Conservation (phyloP, 148 eudicot genomes). For the Persicaria tinctoria region DNA sequence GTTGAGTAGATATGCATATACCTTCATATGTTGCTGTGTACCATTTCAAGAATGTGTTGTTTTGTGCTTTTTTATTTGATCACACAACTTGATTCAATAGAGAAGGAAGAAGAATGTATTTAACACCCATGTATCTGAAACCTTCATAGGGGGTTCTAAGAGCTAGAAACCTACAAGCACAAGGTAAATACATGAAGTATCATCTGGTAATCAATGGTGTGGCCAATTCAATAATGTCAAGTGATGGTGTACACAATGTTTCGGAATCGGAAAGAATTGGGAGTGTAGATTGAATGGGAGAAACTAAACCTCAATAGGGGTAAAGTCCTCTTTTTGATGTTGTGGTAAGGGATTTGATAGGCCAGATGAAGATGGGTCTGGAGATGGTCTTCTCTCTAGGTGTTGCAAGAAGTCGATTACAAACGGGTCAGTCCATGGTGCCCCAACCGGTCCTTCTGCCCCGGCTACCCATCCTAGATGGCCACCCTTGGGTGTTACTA, state of each 20-base stretch:
- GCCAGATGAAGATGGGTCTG: constrained; percentile 16
- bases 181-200: background rate
- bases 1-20: no score
- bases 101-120: background rate
- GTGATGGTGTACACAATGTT: background rate
- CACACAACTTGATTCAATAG: background rate
- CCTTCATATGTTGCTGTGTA: no score
- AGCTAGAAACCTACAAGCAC: background rate
- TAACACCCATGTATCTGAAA: background rate
- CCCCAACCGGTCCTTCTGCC: constrained; percentile 60
- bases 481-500: constrained; percentile 92
- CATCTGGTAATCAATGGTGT: background rate
- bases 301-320: constrained; percentile 30
- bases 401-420: constrained; percentile 82
- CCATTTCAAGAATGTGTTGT: no score
- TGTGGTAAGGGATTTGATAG: constrained; percentile 1
- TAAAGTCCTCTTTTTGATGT: constrained; percentile 18
- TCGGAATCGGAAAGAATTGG: background rate
- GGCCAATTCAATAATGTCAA: background rate
- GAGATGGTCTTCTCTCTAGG: constrained; percentile 33
- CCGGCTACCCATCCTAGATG: constrained; percentile 99
- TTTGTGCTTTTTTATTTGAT: no score
- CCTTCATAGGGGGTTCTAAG: background rate
- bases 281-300: background rate
- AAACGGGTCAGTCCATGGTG: constrained; percentile 90